These are phyloP conservation scores for Camellia granthamiana DNA, from an alignment of 148 eudicot genomes.

Conservation along the genomic window DNA sequence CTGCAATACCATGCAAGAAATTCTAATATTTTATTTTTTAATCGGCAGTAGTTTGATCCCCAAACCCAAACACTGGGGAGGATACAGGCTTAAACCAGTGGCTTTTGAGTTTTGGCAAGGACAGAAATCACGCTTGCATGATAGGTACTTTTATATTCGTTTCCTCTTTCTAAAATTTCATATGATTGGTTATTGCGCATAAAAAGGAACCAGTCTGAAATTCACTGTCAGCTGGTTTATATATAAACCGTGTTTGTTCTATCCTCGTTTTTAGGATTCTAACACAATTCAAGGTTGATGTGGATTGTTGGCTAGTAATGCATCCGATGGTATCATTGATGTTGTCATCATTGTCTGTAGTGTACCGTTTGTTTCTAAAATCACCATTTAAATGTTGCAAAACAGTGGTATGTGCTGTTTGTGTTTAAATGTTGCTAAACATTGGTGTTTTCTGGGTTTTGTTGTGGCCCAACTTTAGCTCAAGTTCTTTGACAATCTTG, in stretches of 20 bases:
- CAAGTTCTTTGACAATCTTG: background rate
- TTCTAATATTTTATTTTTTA: background rate
- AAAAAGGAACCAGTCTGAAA: background rate
- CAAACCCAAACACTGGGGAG: constrained; percentile 93
- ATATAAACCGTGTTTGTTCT: background rate
- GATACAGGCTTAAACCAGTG: constrained; percentile 82
- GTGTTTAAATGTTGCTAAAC: background rate
- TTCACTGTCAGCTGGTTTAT: background rate
- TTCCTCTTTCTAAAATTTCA: background rate
- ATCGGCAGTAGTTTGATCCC: constrained; percentile 75
- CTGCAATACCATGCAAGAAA: background rate
- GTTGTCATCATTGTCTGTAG: background rate
- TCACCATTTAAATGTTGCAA: background rate
- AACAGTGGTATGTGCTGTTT: background rate
- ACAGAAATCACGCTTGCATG: constrained; percentile 96
- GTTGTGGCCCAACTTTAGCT: background rate
- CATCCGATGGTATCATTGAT: too few species aligned
- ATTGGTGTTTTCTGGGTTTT: background rate
- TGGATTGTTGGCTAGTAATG: background rate
- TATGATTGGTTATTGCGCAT: background rate
- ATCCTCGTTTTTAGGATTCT: background rate
- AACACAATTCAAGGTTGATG: background rate
- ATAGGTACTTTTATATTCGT: constrained; percentile 49
- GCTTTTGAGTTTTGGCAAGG: constrained; percentile 98
- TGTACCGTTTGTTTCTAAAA: background rate